These are phyloP conservation scores for Chaetoscypha palmicola DNA, from an alignment of 2,329 filamentous ascomycete species.

Conservation along the genomic window DNA sequence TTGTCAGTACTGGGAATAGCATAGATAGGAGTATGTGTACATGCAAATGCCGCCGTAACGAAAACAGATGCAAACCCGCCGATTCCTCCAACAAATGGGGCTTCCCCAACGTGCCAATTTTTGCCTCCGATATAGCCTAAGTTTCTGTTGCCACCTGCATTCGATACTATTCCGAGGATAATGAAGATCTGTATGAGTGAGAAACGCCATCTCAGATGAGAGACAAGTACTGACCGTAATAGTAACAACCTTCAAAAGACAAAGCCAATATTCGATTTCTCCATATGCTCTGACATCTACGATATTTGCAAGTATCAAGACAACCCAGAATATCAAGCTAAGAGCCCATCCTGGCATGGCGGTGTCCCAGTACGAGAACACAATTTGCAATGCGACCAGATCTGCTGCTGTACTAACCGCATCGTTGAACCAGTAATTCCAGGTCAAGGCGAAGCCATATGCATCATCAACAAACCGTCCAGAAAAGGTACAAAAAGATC, in stretches of 20 bases:
- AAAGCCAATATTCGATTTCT: slow-evolving; percentile 52
- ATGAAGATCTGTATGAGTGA: slow-evolving; percentile 46
- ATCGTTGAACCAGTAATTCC: slow-evolving; percentile 63
- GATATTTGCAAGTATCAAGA: slow-evolving; percentile 46
- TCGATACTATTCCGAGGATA: slow-evolving; percentile 53
- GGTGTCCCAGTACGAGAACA: slow-evolving; percentile 55
- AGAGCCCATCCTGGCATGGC: slow-evolving; percentile 57
- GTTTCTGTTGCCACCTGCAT: slow-evolving; percentile 47
- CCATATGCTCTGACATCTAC: slow-evolving; percentile 48
- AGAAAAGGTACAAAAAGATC: slow-evolving; percentile 49
- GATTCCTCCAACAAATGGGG: slow-evolving; percentile 58
- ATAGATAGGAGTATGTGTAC: slow-evolving; percentile 29
- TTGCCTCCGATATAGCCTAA: slow-evolving; percentile 51
- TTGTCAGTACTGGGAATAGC: neutral
- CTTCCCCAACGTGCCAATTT: slow-evolving; percentile 51
- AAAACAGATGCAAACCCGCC: slow-evolving; percentile 60
- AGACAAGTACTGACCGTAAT: slow-evolving; percentile 36
- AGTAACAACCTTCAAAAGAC: slow-evolving; percentile 45
- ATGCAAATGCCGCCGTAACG: slow-evolving; percentile 55
- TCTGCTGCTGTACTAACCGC: slow-evolving; percentile 54
- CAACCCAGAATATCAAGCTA: slow-evolving; percentile 53
- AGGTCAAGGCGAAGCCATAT: slow-evolving; percentile 45
- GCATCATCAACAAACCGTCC: slow-evolving; percentile 47
- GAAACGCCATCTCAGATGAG: neutral
- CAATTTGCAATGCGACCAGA: slow-evolving; percentile 50